A percentile compares a stretch with the other conserved stretches of the same genome.
Evolutionary conservation across 495 filamentous ascomycete genomes (phyloP).

Genomic region (Corynascus novoguineensis): DNA sequence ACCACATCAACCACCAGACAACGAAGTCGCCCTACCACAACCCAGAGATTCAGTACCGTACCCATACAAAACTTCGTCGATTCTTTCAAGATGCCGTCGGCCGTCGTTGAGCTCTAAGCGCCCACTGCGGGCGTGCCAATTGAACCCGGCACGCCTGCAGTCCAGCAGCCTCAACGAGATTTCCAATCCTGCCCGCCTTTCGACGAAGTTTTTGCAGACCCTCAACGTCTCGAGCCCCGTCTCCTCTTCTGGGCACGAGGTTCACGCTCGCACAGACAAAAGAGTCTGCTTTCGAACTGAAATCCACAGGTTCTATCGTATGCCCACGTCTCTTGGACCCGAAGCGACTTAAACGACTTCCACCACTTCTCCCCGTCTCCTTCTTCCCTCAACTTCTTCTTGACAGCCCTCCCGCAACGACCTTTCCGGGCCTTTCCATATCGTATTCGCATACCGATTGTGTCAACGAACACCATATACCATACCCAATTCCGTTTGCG

Average conservation of each 20-base stretch:
- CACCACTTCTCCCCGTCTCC: slow-evolving; percentile 3
- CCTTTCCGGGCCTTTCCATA: background rate
- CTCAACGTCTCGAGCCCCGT: slow-evolving; percentile 38
- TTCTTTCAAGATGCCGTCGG: slow-evolving; percentile 67
- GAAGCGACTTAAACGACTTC: slow-evolving; percentile 3
- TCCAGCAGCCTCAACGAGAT: slow-evolving; percentile 80
- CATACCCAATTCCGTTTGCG: background rate
- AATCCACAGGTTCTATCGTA: slow-evolving; percentile 24
- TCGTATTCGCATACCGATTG: background rate
- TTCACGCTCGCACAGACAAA: slow-evolving; percentile 15
- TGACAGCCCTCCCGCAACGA: slow-evolving; percentile 1
- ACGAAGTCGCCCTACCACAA: slow-evolving; percentile 60
- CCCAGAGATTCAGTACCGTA: slow-evolving; percentile 36
- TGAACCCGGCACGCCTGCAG: slow-evolving; percentile 49
- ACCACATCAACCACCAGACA: slow-evolving; percentile 48
- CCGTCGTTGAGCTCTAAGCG: slow-evolving; percentile 92
- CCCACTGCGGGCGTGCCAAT: slow-evolving; percentile 66
- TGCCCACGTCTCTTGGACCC: slow-evolving; percentile 20
- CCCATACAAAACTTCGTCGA: slow-evolving; percentile 68
- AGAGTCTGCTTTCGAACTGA: slow-evolving; percentile 30
- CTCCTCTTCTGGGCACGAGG: slow-evolving; percentile 13
- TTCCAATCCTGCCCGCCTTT: slow-evolving; percentile 60
- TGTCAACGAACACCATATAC: slow-evolving; percentile 6
- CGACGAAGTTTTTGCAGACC: slow-evolving; percentile 66
- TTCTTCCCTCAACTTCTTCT: slow-evolving; percentile 2